phyloP scores from a whole-genome alignment of 805 yeast genomes.

The Schizosaccharomyces osmophilus region DNA sequence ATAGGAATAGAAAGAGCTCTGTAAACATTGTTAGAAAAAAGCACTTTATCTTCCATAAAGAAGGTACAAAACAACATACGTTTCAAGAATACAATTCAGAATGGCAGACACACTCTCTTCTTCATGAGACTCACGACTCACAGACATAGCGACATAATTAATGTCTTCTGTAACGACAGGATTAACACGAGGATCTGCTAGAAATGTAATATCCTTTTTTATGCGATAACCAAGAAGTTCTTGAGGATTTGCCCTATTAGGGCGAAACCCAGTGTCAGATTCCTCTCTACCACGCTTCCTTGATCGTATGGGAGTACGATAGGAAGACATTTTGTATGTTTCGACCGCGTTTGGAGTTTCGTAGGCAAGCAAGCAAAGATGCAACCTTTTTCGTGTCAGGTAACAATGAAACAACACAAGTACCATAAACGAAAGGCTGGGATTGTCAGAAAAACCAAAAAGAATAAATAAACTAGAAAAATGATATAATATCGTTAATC shows the following conservation, averaged over 20 bases:
- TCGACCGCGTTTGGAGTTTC: not conserved
- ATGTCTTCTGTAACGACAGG: slow-evolving; percentile 1
- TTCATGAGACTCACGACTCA: not conserved
- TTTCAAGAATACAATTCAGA: not conserved
- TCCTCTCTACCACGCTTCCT: not conserved
- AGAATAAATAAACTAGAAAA: not conserved
- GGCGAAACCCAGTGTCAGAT: not conserved
- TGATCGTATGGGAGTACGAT: not conserved
- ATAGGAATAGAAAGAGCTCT: slow-evolving; percentile 61
- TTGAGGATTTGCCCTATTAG: not conserved
- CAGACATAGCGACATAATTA: not conserved
- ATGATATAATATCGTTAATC: not conserved
- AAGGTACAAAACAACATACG: not conserved
- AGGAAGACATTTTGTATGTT: not conserved
- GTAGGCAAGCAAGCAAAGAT: no score
- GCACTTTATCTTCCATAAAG: no score
- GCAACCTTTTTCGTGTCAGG: no score
- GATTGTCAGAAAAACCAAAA: no score
- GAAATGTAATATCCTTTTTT: not conserved
- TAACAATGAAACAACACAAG: no score
- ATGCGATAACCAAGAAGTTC: not conserved
- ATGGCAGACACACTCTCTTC: not conserved
- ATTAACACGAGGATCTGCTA: slow-evolving; percentile 1
- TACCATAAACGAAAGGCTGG: no score
- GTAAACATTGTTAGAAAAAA: not conserved